Conservation (phyloP, 176 grass and related monocot species). For the Rhynchospora tenuis region DNA sequence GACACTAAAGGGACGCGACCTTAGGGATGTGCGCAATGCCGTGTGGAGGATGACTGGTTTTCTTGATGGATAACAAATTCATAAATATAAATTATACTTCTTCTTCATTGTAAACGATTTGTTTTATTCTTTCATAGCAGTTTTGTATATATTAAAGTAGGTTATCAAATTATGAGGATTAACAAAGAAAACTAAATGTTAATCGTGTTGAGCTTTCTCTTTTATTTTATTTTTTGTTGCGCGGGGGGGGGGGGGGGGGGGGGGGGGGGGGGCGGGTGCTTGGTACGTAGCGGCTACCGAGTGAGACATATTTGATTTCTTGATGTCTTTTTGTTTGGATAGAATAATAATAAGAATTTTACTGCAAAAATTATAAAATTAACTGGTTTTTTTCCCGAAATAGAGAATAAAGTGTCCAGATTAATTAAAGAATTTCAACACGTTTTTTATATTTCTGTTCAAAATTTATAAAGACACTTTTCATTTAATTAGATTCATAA, state of each 20-base stretch:
- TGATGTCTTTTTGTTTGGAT: no score
- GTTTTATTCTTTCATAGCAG: background rate
- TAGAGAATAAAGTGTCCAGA: background rate
- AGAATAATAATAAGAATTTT: no score
- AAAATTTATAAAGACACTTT: background rate
- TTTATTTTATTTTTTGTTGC: background rate
- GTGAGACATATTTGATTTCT: no score
- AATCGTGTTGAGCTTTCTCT: background rate
- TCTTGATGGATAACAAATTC: conserved; percentile 51
- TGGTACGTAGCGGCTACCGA: no score
- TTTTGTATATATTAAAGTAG: background rate
- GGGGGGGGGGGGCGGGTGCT: no score
- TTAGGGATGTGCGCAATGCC: conserved; percentile 45
- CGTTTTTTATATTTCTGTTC: background rate
- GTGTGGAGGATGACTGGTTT: conserved; percentile 79
- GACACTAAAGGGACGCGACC: conserved; percentile 57
- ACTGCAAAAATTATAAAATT: no score
- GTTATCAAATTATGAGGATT: background rate
- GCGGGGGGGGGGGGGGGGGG: no score
- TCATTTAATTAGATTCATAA: background rate
- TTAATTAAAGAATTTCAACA: background rate
- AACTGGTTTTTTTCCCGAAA: background rate
- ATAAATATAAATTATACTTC: conserved; percentile 14
- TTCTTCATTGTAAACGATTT: background rate
- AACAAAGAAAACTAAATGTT: background rate